A percentile compares a stretch with the other conserved stretches of the same genome.
These are phyloP conservation scores for Pulveroboletus sp. DNA, from an alignment of 768 basidiomycete species.

Conservation along the genomic window DNA sequence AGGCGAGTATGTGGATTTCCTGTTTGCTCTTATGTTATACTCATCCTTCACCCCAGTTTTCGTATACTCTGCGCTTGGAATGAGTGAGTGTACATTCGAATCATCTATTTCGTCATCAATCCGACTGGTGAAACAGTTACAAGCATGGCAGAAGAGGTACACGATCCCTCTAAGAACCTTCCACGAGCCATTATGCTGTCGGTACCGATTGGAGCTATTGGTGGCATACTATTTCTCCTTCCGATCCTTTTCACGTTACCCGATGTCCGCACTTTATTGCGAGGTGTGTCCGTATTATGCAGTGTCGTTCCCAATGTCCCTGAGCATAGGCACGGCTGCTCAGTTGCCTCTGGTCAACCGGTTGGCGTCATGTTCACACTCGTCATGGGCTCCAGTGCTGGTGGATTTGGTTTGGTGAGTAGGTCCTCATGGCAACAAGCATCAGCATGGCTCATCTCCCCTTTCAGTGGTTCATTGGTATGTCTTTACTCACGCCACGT, in stretches of 20 bases:
- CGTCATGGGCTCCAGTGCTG: slow-evolving; percentile 56
- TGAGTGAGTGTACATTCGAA: slow-evolving; percentile 40
- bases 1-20: slow-evolving; percentile 26
- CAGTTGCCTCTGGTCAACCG: slow-evolving; percentile 60
- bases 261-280: slow-evolving; percentile 48
- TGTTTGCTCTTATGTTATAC: not conserved
- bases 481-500: slow-evolving; percentile 3
- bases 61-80: slow-evolving; percentile 56
- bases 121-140: slow-evolving; percentile 40
- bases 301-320: not conserved
- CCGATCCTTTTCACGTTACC: slow-evolving; percentile 66
- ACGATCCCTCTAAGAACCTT: slow-evolving; percentile 50
- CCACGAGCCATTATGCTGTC: slow-evolving; percentile 54
- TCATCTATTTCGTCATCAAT: not conserved
- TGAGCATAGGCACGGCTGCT: not conserved
- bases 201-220: slow-evolving; percentile 48
- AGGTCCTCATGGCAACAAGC: slow-evolving; percentile 1
- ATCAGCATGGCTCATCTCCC: not conserved
- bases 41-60: slow-evolving; percentile 37
- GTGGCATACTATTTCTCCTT: slow-evolving; percentile 53
- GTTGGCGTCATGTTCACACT: slow-evolving; percentile 59
- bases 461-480: slow-evolving; percentile 41
- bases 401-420: slow-evolving; percentile 59
- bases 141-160: slow-evolving; percentile 67
- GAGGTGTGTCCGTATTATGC: slow-evolving; percentile 34